Conservation (phyloP, 805 yeast genomes). For the Lipomyces sp. region DNA sequence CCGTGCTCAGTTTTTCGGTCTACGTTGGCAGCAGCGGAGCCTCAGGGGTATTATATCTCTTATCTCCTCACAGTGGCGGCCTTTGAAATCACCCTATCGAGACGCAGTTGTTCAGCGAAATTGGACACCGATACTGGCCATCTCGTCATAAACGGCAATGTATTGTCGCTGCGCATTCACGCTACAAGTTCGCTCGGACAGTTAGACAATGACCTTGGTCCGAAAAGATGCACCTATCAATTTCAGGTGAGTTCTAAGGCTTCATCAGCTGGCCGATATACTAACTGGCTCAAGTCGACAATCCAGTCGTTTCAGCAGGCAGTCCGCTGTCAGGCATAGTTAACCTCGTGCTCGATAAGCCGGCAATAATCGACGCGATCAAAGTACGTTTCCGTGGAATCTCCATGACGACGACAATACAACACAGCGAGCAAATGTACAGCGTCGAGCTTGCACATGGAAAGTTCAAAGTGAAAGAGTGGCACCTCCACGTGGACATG, state of each 20-base stretch:
- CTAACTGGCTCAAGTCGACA: constrained; percentile 15
- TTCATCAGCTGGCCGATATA: not conserved
- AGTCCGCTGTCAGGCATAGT: constrained; percentile 16
- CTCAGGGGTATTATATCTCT: too few relatives aligned
- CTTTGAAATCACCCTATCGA: too few relatives aligned
- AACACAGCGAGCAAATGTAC: not conserved
- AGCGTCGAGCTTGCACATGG: not conserved
- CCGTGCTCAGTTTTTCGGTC: too few relatives aligned
- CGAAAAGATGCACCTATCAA: not conserved
- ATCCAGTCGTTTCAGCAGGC: constrained; percentile 17
- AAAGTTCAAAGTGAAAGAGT: constrained; percentile 2
- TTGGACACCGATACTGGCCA: too few relatives aligned
- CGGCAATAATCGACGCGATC: constrained; percentile 14
- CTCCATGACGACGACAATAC: constrained; percentile 15
- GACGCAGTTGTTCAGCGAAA: too few relatives aligned
- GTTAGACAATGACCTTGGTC: not conserved
- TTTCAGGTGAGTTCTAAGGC: not conserved
- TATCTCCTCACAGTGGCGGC: too few relatives aligned
- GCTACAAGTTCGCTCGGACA: too few relatives aligned
- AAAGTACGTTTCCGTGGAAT: constrained; percentile 25
- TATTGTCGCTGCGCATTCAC: too few relatives aligned
- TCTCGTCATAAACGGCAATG: too few relatives aligned
- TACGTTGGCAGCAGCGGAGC: too few relatives aligned
- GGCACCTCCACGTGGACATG: constrained; percentile 17
- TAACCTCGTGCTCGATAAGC: constrained; percentile 12